Base-by-base conservation (phyloP, 148 eudicot species). In the Drosera capensis region DNA sequence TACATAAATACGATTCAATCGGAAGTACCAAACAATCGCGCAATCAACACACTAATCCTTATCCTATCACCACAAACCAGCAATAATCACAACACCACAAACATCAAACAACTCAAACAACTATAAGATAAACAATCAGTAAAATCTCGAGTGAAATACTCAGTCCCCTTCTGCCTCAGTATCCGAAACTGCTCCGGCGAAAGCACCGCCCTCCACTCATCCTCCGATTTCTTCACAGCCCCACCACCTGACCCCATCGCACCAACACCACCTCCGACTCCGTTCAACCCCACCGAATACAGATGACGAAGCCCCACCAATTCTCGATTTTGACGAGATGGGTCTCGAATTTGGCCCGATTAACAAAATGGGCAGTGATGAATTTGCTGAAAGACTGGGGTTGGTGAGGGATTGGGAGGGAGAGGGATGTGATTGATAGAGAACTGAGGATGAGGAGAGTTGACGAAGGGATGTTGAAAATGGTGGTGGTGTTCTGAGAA, bases 181-280 rank as follows among this genome's bases (percentile, higher is more conserved):
- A 90, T 85, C 20, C 68, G 73, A 45, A 90, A 90, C 66, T 85
- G 95, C 50, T 90, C 80, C 23, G 99, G 95, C 50, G 99, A 85
- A 19, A 90, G 76, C 67, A 90, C 14, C 0, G 95, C 88, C 43
- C 86, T 83, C 99, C 99, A 90, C 36, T 85, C 99, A 5, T 90
- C 99, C 48, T 90, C 99, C 20, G 99, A 78, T 53, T 81, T 90
- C 64, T 67, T 76, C 55, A 63, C 70, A 1, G 90, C 59, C 21
- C 66, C 74, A 38, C 71, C 36, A 18, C 64, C 43, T 20, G 79
- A n/a, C n/a, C n/a, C 77, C 96, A 82, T 82, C 29, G 79, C 69
- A n/a, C 39, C 35, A 29, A 61, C 63, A 23, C 74, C 45, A 37
- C 35, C 62, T 63, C 26, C 56, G 54, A 12, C 43, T 25, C 45